phyloP scores from a whole-genome alignment of 176 grass and related monocot species.

The Luzula sylvatica region DNA sequence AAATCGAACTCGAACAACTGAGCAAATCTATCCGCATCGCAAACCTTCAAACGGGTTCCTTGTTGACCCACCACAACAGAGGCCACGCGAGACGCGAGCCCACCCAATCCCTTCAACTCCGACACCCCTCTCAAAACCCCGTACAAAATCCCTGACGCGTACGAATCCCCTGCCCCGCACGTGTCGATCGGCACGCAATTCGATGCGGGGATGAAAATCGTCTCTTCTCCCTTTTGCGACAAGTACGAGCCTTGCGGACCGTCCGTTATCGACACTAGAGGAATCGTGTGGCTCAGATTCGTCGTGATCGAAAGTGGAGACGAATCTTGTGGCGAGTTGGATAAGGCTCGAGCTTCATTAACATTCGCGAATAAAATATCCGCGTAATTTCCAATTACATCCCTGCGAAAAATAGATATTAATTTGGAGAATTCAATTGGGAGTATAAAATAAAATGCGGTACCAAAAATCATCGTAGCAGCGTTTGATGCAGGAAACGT shows the following conservation, averaged over 20 bases:
- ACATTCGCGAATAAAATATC: slow-evolving; percentile 80
- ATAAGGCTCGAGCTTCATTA: slow-evolving; percentile 64
- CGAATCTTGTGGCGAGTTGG: slow-evolving; percentile 36
- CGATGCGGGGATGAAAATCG: slow-evolving; percentile 73
- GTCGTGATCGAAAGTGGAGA: slow-evolving; percentile 48
- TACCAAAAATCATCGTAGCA: slow-evolving; percentile 84
- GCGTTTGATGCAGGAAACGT: slow-evolving; percentile 77
- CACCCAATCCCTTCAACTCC: slow-evolving; percentile 65
- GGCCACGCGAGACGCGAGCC: slow-evolving; percentile 63
- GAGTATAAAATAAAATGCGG: no score
- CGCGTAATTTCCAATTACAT: slow-evolving; percentile 60
- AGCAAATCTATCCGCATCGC: slow-evolving; percentile 53
- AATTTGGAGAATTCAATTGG: neutral
- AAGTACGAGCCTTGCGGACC: slow-evolving; percentile 64
- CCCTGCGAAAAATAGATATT: no score
- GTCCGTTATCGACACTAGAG: slow-evolving; percentile 75
- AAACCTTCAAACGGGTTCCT: slow-evolving; percentile 63
- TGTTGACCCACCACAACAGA: slow-evolving; percentile 75
- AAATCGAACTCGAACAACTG: slow-evolving; percentile 52
- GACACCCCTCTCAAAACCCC: slow-evolving; percentile 67
- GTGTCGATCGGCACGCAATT: slow-evolving; percentile 61
- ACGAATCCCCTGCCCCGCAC: slow-evolving; percentile 84
- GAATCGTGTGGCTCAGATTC: slow-evolving; percentile 67
- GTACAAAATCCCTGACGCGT: slow-evolving; percentile 77
- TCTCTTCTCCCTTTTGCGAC: slow-evolving; percentile 74